phyloP scores from a whole-genome alignment of 371 early-diverging fungal species.

The Mortierella sp. region DNA sequence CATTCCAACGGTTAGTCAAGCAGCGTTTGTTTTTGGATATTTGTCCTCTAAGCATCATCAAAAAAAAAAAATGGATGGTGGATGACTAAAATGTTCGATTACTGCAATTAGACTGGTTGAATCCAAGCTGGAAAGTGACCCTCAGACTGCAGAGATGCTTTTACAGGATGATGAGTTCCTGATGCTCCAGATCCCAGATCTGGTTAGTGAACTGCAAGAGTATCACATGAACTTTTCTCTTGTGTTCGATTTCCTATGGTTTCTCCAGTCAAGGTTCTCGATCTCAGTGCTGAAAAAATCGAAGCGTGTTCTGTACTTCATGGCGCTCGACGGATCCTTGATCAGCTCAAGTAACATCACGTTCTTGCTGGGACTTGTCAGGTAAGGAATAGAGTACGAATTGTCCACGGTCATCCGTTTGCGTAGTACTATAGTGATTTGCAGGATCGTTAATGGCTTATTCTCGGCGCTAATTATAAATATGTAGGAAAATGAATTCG shows the following conservation, averaged over 20 bases:
- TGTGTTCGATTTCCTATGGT: slow-evolving; percentile 62
- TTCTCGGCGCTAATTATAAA: no score
- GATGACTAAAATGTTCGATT: slow-evolving; percentile 1
- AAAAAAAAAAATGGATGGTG: neutral
- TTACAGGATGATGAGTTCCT: slow-evolving; percentile 68
- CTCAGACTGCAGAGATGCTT: slow-evolving; percentile 61
- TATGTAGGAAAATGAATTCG: slow-evolving; percentile 47
- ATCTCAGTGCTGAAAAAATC: slow-evolving; percentile 59
- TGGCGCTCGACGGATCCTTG: slow-evolving; percentile 60
- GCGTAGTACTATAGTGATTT: no score
- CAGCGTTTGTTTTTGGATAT: no score
- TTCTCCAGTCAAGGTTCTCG: slow-evolving; percentile 64
- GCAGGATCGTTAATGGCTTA: no score
- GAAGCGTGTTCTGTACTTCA: slow-evolving; percentile 64
- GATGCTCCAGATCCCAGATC: slow-evolving; percentile 55
- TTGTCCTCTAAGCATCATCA: neutral
- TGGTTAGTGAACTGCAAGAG: slow-evolving; percentile 55
- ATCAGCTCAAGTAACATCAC: slow-evolving; percentile 26
- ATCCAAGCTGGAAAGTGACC: slow-evolving; percentile 56
- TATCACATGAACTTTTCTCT: slow-evolving; percentile 66
- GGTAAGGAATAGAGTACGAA: no score
- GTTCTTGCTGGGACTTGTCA: slow-evolving; percentile 33
- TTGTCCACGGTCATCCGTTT: no score
- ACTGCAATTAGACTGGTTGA: slow-evolving; percentile 58
- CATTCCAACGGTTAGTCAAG: slow-evolving; percentile 67